These are phyloP conservation scores for Vickermania spadyakhi DNA, from an alignment of 208 protist genomes.

Conservation along the genomic window DNA sequence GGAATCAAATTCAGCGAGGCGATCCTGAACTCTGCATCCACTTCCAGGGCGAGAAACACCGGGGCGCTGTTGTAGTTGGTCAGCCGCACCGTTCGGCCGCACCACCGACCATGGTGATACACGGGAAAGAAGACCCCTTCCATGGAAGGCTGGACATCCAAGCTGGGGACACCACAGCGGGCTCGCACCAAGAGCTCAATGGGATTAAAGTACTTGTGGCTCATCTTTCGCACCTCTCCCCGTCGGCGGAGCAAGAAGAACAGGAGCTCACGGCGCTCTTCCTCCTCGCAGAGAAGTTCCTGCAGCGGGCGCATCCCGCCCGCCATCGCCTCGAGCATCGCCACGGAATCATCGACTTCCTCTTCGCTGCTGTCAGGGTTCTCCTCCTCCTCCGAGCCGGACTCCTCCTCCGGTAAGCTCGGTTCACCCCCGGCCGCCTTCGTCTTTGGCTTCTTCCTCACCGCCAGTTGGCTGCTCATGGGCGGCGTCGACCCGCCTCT, in stretches of 20 bases:
- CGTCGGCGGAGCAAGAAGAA: conserved; percentile 46
- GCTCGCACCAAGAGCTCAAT: conserved; percentile 77
- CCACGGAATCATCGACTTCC: conserved; percentile 6
- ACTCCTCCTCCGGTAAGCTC: neutral
- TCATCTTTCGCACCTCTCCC: conserved; percentile 28
- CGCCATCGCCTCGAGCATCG: conserved; percentile 3
- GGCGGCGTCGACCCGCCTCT: neutral
- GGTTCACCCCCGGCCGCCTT: neutral
- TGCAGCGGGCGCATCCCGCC: conserved; percentile 21
- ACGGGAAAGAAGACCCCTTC: conserved; percentile 34
- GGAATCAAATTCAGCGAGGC: conserved; percentile 16
- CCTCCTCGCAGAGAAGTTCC: conserved; percentile 45
- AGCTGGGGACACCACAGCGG: conserved; percentile 50
- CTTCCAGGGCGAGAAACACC: conserved; percentile 50
- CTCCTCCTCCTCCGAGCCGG: neutral
- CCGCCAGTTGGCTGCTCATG: neutral
- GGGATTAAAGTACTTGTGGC: conserved; percentile 52
- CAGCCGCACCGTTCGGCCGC: conserved; percentile 54
- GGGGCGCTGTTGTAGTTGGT: conserved; percentile 70
- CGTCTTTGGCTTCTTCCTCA: neutral
- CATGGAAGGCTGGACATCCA: conserved; percentile 64
- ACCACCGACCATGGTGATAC: conserved; percentile 16
- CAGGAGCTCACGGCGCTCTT: conserved; percentile 52
- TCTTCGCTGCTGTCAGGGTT: conserved; percentile 5
- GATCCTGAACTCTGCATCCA: conserved; percentile 12